phyloP scores from a whole-genome alignment of 768 basidiomycete species.

The Suillus fuscotomentosus region DNA sequence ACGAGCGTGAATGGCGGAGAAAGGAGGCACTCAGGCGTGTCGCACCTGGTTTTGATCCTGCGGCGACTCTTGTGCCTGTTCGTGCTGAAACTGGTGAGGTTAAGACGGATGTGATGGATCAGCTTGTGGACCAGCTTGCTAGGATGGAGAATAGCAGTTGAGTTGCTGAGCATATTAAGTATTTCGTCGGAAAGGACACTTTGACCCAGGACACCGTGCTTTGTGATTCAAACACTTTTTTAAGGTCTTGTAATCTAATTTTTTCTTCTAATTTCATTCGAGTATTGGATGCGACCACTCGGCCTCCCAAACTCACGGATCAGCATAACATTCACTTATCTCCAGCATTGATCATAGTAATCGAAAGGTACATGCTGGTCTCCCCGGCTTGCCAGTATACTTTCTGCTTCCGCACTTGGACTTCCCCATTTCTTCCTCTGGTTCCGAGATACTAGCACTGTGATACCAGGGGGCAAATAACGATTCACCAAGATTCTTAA shows the following conservation, averaged over 20 bases:
- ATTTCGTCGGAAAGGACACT: not conserved
- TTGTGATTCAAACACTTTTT: not conserved
- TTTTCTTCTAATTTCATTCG: not conserved
- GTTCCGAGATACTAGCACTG: not conserved
- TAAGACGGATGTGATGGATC: slow-evolving; percentile 69
- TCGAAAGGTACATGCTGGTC: not conserved
- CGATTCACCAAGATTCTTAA: not conserved
- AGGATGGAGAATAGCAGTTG: slow-evolving; percentile 45
- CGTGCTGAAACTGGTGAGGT: slow-evolving; percentile 13
- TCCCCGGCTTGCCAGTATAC: not conserved
- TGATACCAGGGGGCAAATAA: not conserved
- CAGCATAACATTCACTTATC: not conserved
- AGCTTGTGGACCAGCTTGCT: slow-evolving; percentile 79
- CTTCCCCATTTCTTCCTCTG: not conserved
- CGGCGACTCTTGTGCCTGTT: slow-evolving; percentile 43
- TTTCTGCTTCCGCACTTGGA: not conserved
- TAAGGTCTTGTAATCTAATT: not conserved
- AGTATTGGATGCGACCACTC: not conserved
- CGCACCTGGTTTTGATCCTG: slow-evolving; percentile 80
- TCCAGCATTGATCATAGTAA: not conserved
- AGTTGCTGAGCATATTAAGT: not conserved
- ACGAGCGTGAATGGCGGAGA: slow-evolving; percentile 67
- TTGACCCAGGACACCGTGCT: not conserved
- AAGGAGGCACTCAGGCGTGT: slow-evolving; percentile 70
- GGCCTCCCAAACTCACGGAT: not conserved